These are phyloP conservation scores for Oryza australiensis DNA, from an alignment of 176 grass and related monocot species.

Conservation along the genomic window DNA sequence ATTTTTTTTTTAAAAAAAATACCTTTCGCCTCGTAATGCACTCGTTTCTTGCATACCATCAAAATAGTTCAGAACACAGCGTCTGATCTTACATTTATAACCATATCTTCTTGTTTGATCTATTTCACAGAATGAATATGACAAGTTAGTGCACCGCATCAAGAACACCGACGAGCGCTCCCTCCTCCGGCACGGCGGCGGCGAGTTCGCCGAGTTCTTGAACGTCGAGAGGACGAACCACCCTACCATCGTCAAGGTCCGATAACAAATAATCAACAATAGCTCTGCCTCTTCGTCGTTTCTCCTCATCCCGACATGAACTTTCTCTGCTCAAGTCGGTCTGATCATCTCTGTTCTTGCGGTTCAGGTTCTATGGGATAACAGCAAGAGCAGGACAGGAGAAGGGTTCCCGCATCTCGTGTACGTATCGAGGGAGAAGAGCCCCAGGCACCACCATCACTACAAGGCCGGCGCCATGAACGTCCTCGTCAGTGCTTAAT, in stretches of 20 bases:
- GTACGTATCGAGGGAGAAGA: conserved; percentile 57
- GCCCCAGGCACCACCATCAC: conserved; percentile 36
- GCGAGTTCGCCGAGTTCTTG: conserved; percentile 45
- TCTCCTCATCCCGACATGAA: too few species aligned
- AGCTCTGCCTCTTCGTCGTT: too few species aligned
- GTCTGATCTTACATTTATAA: too few species aligned
- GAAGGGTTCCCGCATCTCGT: conserved; percentile 41
- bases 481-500: conserved; percentile 30
- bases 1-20: too few species aligned
- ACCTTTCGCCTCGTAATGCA: too few species aligned
- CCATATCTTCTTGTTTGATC: too few species aligned
- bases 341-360: too few species aligned
- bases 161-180: conserved; percentile 36
- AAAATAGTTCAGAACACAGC: too few species aligned
- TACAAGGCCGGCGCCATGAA: conserved; percentile 65
- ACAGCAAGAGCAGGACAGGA: background rate
- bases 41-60: too few species aligned
- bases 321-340: background rate
- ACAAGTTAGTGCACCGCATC: conserved; percentile 35
- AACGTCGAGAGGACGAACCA: conserved; percentile 39
- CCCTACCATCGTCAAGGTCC: conserved; percentile 52
- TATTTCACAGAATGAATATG: conserved; percentile 39
- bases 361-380: conserved; percentile 52
- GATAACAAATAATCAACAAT: background rate
- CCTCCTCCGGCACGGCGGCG: background rate